phyloP scores from a whole-genome alignment of 139 green algal species.

The Chlamydomonas sp. region DNA sequence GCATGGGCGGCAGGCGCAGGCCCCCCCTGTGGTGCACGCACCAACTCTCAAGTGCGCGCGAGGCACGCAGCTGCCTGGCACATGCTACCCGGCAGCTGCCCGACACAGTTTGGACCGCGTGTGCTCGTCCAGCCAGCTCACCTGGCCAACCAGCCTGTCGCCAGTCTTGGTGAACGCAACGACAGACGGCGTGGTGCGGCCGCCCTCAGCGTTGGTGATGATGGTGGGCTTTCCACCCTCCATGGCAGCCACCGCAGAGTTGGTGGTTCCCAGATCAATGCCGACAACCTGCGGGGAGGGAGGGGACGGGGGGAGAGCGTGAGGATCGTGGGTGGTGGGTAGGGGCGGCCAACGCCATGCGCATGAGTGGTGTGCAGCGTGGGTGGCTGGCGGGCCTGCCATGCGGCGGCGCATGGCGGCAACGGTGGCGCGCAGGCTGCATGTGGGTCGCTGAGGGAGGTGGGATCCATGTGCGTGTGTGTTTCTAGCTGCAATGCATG shows the following conservation, averaged over 20 bases:
- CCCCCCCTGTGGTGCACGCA: too few species aligned
- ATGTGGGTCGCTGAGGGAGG: too few species aligned
- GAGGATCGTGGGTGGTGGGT: background rate
- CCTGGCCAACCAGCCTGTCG: slow-evolving; percentile 93
- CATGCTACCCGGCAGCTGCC: background rate
- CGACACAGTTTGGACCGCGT: background rate
- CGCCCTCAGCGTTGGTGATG: slow-evolving; percentile 95
- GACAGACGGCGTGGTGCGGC: slow-evolving; percentile 93
- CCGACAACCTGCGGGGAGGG: slow-evolving; percentile 53
- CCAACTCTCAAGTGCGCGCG: background rate
- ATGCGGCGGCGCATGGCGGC: too few species aligned
- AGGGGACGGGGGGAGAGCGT: background rate
- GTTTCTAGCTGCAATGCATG: too few species aligned
- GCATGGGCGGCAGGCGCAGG: too few species aligned
- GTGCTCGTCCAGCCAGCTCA: slow-evolving; percentile 27
- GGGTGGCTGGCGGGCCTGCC: background rate
- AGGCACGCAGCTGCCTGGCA: background rate
- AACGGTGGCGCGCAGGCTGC: too few species aligned
- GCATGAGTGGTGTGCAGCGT: background rate
- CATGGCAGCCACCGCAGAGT: slow-evolving; percentile 89
- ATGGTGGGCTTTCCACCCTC: slow-evolving; percentile 93
- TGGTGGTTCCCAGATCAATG: slow-evolving; percentile 90
- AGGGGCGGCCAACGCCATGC: background rate
- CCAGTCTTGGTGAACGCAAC: slow-evolving; percentile 92
- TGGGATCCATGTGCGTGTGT: too few species aligned